Evolutionary conservation across 345 rosid species (phyloP).

Genomic region (Brassica napus): DNA sequence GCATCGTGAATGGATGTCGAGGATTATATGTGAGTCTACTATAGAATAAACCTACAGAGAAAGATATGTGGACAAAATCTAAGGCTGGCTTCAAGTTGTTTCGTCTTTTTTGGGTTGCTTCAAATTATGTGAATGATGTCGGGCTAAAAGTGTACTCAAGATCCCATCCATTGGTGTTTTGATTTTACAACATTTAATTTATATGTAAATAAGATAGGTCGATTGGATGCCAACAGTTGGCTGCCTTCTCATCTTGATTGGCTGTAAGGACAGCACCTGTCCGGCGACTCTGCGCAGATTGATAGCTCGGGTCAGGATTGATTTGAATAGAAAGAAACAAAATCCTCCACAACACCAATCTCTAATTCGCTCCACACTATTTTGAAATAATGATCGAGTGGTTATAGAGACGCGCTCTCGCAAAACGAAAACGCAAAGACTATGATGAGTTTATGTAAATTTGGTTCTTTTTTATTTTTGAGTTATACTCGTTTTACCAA

Average conservation of each 20-base stretch:
- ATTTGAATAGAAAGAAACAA: not conserved
- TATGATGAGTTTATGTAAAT: not conserved
- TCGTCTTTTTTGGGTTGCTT: conserved; percentile 23
- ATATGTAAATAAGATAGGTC: not conserved
- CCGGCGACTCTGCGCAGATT: not conserved
- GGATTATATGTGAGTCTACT: not conserved
- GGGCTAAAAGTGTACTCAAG: conserved; percentile 15
- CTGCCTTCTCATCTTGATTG: not conserved
- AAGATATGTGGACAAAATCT: conserved; percentile 9
- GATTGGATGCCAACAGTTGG: not conserved
- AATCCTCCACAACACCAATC: not conserved
- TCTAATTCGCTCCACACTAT: not conserved
- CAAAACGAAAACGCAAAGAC: not conserved
- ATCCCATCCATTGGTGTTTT: not conserved
- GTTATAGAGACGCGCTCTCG: not conserved
- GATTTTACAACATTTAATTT: not conserved
- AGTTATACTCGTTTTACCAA: too few species aligned
- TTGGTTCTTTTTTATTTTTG: not conserved
- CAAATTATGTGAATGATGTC: conserved; percentile 30
- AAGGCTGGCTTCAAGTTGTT: conserved; percentile 20
- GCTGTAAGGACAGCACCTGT: not conserved
- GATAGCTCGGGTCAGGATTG: not conserved
- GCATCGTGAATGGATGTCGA: not conserved
- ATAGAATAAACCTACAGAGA: not conserved
- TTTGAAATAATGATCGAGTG: not conserved